Evolutionary conservation across 371 early-diverging fungal genomes (phyloP).

Genomic region (Apophysomyces ossiformis): DNA sequence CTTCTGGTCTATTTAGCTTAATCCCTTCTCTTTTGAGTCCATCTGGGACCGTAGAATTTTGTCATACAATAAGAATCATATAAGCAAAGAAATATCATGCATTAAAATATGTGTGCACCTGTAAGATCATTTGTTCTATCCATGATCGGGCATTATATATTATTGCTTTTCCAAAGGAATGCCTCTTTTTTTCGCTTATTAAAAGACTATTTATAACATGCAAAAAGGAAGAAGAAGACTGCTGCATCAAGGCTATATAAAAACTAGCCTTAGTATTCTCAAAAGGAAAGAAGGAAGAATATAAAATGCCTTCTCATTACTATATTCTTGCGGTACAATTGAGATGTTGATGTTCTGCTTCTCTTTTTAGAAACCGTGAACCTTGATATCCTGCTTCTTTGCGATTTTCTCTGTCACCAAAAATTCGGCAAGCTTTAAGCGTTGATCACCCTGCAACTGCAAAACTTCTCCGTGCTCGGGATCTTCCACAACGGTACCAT

Average conservation of each 20-base stretch:
- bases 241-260: neutral
- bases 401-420: conserved; percentile 77
- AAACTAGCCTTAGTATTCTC: neutral
- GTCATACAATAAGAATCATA: no score
- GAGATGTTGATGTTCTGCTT: neutral
- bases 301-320: neutral
- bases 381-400: conserved; percentile 82
- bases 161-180: neutral
- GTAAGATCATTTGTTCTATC: no score
- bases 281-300: neutral
- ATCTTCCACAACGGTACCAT: conserved; percentile 92
- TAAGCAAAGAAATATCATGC: no score
- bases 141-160: neutral
- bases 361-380: conserved; percentile 89
- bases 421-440: conserved; percentile 80
- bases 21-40: no score
- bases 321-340: conserved; percentile 4
- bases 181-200: neutral
- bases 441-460: conserved; percentile 97
- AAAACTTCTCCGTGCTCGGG: conserved; percentile 90
- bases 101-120: no score
- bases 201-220: no score
- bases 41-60: no score
- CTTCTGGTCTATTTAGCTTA: no score
- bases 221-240: neutral